Base-by-base conservation (phyloP, 345 rosid species). In the Hibiscus trionum region DNA sequence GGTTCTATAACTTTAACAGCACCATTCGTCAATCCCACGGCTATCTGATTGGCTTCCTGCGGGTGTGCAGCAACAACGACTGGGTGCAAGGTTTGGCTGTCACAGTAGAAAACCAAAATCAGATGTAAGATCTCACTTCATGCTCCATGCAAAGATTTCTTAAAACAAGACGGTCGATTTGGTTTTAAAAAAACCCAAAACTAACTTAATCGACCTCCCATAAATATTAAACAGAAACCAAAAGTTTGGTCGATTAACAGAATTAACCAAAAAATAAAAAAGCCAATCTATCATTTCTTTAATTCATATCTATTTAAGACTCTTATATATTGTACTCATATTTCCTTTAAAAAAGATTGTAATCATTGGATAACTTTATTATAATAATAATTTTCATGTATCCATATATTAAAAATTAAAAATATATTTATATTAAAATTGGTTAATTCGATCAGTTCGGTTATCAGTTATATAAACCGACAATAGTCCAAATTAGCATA, bases 21-120 rank as follows among this genome's bases (percentile, higher is more conserved):
- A 7, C 95, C 97, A 75, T 89, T 89, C 0, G 87, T 78, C 33
- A 89, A 80, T 52, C 97, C 97, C 55, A 88, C 77, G 0, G 91
- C 90, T 44, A 88, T 76, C 66, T 88, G 95, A 67, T 86, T 87
- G 19, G 90, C 85, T 63, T 91, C 93, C 63, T 83, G 90, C 2
- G 95, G 93, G 52, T 89, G 93, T 66, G 95, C 78, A 3, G 97
- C 83, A 49, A 86, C 80, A 33, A 85, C 93, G 4, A 85, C 59
- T 0, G 93, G 95, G 69, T 81, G 76, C 64, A 74, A 59, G 7
- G 72, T 72, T 72, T 77, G 83, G 75, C 79, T 82, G 75, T 70
- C 75, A 77, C 1, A 3, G 61, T 62, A 61, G 66, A 72, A 69
- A 4, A 52, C 11, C 27, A 52, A 69, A 60, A 59, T 70, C 7